Base-by-base conservation (phyloP, 306 rosid genomes). In the Nissolia schottii region DNA sequence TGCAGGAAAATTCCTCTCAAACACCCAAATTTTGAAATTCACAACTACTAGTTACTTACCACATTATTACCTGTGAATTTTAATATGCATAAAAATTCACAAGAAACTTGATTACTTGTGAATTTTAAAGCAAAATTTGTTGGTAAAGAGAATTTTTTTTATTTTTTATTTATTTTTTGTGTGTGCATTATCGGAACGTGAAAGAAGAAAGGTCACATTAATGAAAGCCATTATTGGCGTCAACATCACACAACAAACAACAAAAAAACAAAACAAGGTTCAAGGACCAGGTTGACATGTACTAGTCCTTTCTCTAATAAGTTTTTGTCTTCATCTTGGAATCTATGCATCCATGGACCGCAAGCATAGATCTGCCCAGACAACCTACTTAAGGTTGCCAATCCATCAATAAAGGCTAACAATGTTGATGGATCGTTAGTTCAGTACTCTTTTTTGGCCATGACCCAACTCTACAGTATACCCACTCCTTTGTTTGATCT, bases 301-400 rank as follows among this genome's bases (percentile, higher is more conserved):
- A 73, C 79, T 58, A 32, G 66, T 73, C 83, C 66, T 72, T 66
- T 66, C 55, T 60, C 80, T 60, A 45, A 20, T 45, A 45, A 73
- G 50, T 23, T 14, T 66, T 67, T 79, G 79, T 79, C 71, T 79
- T 79, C 40, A 60, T 67, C 79, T 74, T 40, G 77, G 37, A 80
- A 67, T 40, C 80, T 74, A 80, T 54, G 76, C 71, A 59, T 67
- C 27, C 66, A 69, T 68, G 84, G 84, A 75, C 84, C 84, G 77
- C 77, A 80, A 53, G 3, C 73, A 43, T 66, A 69, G 31, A 75
- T 80, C 57, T 63, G 71, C 64, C 80, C 80, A 75, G 55, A 58
- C 84, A 80, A 69, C 73, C 70, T 34, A 80, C 64, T 70, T 45
- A 61, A 69, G 71, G 54, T 14, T 57, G 62, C 74, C 55, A 62